Base-by-base conservation (phyloP, 306 rosid genomes). In the Rosa multiflora region DNA sequence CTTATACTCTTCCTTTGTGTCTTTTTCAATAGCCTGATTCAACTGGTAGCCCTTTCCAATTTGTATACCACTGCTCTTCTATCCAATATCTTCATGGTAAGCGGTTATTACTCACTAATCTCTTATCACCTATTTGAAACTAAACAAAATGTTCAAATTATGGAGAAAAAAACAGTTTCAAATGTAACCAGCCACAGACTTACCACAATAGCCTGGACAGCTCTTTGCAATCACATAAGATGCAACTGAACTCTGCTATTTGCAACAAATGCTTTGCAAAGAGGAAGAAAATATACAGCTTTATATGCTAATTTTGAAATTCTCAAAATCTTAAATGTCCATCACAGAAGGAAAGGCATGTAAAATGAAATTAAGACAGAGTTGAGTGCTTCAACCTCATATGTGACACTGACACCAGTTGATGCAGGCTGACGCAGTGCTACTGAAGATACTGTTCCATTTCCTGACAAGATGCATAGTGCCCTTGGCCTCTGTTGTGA, bases 401-500 rank as follows among this genome's bases (percentile, higher is more conserved):
- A 88, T 37, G 91, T 86, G 79, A 82, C 85, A 76, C 98, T 86
- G 84, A 82, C 87, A 75, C 78, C 86, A 52, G 92, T 84, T 66
- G 99, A 96, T 82, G 97, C 98, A 20, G 99, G 99, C 76, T 91
- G 96, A 32, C 94, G 90, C 59, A 96, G 81, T 70, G 96, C 80
- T 70, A 96, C 91, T 1, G 97, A 91, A 75, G 97, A 96, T 61
- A 88, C 91, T 42, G 83, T 47, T 56, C 99, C 99, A 67, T 83
- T 88, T 80, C 98, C 99, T 0, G 98, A 91, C 86, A 96, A 78
- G 75, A 96, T 79, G 88, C 98, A 93, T 20, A 96, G 71, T 20
- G 92, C 99, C 84, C 99, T 91, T 70, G 97, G 90, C 79, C 98
- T 87, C 80, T 90, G 98, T 84, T 89, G 99, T 58, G 99, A 82